Conservation (phyloP, 768 basidiomycete species). For the Gloeostereum incarnatum region DNA sequence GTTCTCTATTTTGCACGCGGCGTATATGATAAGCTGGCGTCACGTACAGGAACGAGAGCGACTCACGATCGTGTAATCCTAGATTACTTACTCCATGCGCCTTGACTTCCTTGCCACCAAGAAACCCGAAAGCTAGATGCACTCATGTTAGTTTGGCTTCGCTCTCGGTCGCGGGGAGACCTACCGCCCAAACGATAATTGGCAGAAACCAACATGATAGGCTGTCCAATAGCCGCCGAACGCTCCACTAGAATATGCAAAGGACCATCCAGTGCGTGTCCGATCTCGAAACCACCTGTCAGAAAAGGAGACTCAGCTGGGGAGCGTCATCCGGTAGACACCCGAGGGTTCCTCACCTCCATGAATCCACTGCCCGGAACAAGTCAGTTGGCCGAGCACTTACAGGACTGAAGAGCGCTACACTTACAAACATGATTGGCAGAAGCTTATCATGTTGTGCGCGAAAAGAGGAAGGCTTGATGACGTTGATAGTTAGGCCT, state of each 20-base stretch:
- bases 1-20: conserved; percentile 26
- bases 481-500: conserved; percentile 47
- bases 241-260: conserved; percentile 27
- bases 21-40: not conserved
- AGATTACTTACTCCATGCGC: conserved; percentile 47
- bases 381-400: not conserved
- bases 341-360: conserved; percentile 21
- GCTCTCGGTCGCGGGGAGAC: conserved; percentile 16
- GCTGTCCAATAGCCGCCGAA: conserved; percentile 30
- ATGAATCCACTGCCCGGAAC: conserved; percentile 35
- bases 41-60: not conserved
- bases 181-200: conserved; percentile 36
- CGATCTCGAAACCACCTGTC: conserved; percentile 29
- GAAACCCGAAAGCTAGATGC: conserved; percentile 29
- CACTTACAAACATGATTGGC: conserved; percentile 44
- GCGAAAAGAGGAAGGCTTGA: conserved; percentile 33
- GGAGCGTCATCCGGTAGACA: not conserved
- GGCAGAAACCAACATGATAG: conserved; percentile 44
- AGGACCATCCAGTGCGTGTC: conserved; percentile 28
- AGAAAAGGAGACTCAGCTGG: conserved; percentile 3
- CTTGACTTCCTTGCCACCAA: conserved; percentile 41
- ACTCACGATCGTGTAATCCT: conserved; percentile 56
- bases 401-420: not conserved
- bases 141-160: not conserved
- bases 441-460: conserved; percentile 30